Base-by-base conservation (phyloP, 768 basidiomycete genomes). In the Scleroderma bovista region DNA sequence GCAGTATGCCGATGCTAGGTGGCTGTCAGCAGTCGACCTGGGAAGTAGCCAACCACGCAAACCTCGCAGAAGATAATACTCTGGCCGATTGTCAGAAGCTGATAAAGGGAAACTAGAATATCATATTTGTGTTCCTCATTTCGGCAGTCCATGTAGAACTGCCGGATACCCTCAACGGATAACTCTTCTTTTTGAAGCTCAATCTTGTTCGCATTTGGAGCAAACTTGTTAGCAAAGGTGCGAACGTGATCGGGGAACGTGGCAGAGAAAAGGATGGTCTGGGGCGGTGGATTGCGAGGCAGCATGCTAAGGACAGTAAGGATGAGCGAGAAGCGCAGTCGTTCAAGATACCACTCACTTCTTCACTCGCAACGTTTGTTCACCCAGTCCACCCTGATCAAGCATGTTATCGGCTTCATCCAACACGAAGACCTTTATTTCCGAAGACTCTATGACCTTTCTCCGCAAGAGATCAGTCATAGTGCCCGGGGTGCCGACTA, bases 321-420 rank as follows among this genome's bases (percentile, higher is more conserved):
- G 1, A 39, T 69, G 43, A 69, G 55, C 26, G 34, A 19, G 9
- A 17, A 32, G 16, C n/a, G 19, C 40, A 44, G 36, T 22, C 15
- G 22, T 40, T 33, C 22, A 26, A 40, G 13, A 38, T 8, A 16
- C 17, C 23, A 65, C 81, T 48, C 59, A 97, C 94, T 94, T 95
- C 71, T 96, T 97, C 41, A 97, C 91, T 46, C 85, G 78, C 41
- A 95, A 70, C 0, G 90, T 94, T 69, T 98, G 94, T 55, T 98
- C 95, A 11, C 93, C 92, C 45, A 98, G 72, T 17, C 90, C 88
- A 65, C 93, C 91, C 61, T 92, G 84, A 63, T 94, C 93, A 58
- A 99, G 74, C 95, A 98, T 98, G 69, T 97, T 96, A 69, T 99
- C 96, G 34, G 96, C 96, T 70, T 99, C 96, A 62, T 99, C 96